Base-by-base conservation (phyloP, 1,139 yeast species). In the Yamadazyma buinensis region DNA sequence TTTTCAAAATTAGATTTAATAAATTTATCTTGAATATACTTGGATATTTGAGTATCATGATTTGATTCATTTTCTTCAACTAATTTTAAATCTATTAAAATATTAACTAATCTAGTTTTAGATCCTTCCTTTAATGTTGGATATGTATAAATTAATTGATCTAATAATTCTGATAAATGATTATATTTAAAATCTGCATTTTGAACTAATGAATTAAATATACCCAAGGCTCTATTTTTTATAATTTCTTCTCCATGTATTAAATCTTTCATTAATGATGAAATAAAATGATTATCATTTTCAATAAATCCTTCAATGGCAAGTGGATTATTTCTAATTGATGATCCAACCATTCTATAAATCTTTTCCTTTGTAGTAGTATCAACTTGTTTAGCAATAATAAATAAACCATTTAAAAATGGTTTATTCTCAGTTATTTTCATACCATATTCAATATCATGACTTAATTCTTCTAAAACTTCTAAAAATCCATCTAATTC, bases 321-420 rank as follows among this genome's bases (percentile, higher is more conserved):
- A 2, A 72, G 75, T 0, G 80, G 80, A 50, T 87, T 87, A 52
- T 87, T 87, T 48, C 95, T 70, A 34, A 86, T 62, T 3, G 81
- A 57, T 7, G 81, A 64, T 0, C 77, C 75, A 44, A 81, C 61
- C 29, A 79, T 62, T 43, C 83, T 59, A 27, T 72, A 66, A 1
- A 69, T 47, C 33, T 67, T 49, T 39, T 81, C 86, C 34, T 59
- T 61, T 5, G 12, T 27, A 7, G 10, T 13, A 7, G 6, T 14
- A 15, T 26, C 31, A 15, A 11, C 21, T 10, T 21, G 8, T 7
- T 14, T 4, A 10, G 18, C 20, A 15, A 31, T 23, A 13, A 23
- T 7, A 9, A 28, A 24, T 21, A 33, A 29, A 2, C 23, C 13
- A 7, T 28, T 15, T 12, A 31, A 13, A n/a, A 31, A 26, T 2